phyloP scores from a whole-genome alignment of 139 green algal species.

The Chlamydomonas incerta region DNA sequence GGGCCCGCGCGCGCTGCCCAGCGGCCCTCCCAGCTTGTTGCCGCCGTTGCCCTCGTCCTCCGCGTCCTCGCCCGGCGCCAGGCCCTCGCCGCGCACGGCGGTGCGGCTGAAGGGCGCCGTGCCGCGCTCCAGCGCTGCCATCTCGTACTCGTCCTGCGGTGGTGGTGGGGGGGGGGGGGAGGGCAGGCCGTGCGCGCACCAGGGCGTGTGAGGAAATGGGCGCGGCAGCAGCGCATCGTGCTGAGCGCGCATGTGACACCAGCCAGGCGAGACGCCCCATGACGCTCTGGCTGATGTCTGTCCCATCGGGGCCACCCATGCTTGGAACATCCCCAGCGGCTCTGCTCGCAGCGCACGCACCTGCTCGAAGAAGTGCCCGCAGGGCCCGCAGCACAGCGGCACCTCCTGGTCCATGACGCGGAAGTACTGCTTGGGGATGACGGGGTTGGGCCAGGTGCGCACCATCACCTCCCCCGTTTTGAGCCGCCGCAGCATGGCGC shows the following conservation, averaged over 20 bases:
- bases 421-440: constrained; percentile 75
- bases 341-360: constrained; percentile 72
- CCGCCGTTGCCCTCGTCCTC: constrained; percentile 3
- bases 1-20: not conserved
- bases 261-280: no score
- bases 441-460: constrained; percentile 62
- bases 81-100: constrained; percentile 47
- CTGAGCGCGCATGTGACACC: no score
- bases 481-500: constrained; percentile 63
- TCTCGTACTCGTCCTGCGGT: constrained; percentile 33
- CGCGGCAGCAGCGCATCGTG: no score
- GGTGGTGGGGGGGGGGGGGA: no score
- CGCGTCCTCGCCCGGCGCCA: constrained; percentile 31
- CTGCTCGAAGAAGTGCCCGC: constrained; percentile 87
- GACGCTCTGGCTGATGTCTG: no score
- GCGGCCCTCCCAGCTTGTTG: constrained; percentile 20
- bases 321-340: constrained; percentile 61
- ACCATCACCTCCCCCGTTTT: constrained; percentile 62
- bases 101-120: constrained; percentile 58
- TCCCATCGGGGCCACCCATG: no score
- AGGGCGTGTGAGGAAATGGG: no score
- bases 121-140: constrained; percentile 55
- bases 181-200: no score
- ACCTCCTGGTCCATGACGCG: constrained; percentile 77
- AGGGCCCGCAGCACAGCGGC: constrained; percentile 69